Base-by-base conservation (phyloP, 345 rosid species). In the Kernera saxatilis region DNA sequence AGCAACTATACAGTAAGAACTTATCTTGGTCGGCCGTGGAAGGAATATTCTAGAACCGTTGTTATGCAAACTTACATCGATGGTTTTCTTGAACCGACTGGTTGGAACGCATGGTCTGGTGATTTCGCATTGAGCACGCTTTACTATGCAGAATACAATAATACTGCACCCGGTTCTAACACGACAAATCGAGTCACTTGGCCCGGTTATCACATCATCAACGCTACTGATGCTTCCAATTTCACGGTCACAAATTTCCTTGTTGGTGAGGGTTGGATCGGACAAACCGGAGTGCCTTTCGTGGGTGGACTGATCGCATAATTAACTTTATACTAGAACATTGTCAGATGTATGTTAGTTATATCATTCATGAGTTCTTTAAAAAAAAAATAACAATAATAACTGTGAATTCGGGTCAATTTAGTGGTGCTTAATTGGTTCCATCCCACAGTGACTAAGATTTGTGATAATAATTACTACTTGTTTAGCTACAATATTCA, bases 21-120 rank as follows among this genome's bases (percentile, higher is more conserved):
- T 0, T 93, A 83, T 70, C 76, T 93, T 4, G 98, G 96, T 21
- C 78, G 98, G 62, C 98, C 96, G 19, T 93, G 98, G 98, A 93
- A 91, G 75, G 79, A 86, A 62, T 89, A 93, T 72, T 91, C 98
- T 0, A 87, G 90, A 57, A 83, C 96, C 0, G 84, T 93, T 22
- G 85, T 79, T 39, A 82, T 90, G 92, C 85, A 86, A 22, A 79
- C 58, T 33, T 83, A 48, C 74, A 66, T 90, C 60, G 95, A 74
- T 5, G 23, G 72, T 19, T 70, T 82, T 70, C 85, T 93, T 37
- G 70, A 86, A 18, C 87, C 92, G 2, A 81, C 77, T 8, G 98
- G 98, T 10, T 91, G 98, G 98, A 73, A 11, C 2, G 75, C 18
- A 11, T 93, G 98, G 98, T 61, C 50, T 0, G 94, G 85, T 4